Evolutionary conservation across 257 asterid genomes (phyloP).

Genomic region (Ophiorrhiza pumila): DNA sequence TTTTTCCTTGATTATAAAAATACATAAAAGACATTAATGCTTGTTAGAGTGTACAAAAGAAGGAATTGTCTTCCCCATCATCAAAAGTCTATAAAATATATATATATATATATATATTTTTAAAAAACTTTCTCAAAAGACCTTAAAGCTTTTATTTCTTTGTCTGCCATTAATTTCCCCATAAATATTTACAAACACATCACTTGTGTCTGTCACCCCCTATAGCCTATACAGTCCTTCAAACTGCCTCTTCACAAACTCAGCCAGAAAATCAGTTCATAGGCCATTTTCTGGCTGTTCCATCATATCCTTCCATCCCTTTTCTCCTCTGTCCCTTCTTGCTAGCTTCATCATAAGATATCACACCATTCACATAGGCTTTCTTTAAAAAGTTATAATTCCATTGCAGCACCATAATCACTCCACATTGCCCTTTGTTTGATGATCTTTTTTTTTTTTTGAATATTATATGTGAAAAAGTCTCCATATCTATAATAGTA

Average conservation of each 20-base stretch:
- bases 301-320: conserved; percentile 19
- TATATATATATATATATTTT: too few species aligned
- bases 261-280: conserved; percentile 35
- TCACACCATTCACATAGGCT: conserved; percentile 16
- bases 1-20: neutral
- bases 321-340: conserved; percentile 1
- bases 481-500: neutral
- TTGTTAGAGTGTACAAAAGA: conserved; percentile 1
- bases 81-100: conserved; percentile 48
- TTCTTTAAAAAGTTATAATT: neutral
- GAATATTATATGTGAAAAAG: neutral
- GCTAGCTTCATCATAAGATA: conserved; percentile 7
- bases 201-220: conserved; percentile 29
- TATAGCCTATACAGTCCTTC: conserved; percentile 17
- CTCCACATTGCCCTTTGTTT: neutral
- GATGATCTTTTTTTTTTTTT: neutral
- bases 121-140: conserved; percentile 48
- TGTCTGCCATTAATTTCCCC: conserved; percentile 79
- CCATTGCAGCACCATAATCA: neutral
- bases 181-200: conserved; percentile 40
- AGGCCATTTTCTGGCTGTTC: conserved; percentile 27
- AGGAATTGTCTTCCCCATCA: conserved; percentile 44
- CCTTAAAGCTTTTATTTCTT: conserved; percentile 56
- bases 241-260: conserved; percentile 14
- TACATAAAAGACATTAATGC: neutral